Base-by-base conservation (phyloP, 2,329 filamentous ascomycete species). In the Xylaria sp. region DNA sequence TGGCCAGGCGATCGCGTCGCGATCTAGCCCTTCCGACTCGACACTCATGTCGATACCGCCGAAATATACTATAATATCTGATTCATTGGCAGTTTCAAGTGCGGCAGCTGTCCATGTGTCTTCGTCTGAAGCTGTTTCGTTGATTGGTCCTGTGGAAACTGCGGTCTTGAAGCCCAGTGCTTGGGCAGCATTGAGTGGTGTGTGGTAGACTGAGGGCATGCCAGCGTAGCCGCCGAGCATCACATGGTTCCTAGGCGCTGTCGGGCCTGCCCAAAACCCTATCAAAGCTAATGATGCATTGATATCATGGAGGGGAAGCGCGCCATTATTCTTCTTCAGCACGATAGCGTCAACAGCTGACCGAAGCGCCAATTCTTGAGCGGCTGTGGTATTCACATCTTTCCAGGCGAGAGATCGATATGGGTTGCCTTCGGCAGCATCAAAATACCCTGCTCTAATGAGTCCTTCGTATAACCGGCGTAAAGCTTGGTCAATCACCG, bases 31-130 rank as follows among this genome's bases (percentile, higher is more conserved):
- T 69, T 89, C 86, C 3, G 77, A 73, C 66, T 86, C 86, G 15
- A 84, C 75, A 2, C 74, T 75, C 54, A 78, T 80, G 66, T 88
- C 84, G 33, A 86, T 82, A 3, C 86, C 86, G 21, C 83, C 84
- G 19, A 83, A 77, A 68, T 81, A 88, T 37, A 88, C 72, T 62
- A 88, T 79, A 6, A 82, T 72, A 66, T 87, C 84, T 2, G 83
- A 77, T 1, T 78, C 72, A 15, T 76, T 69, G 5, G 82, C 83
- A 50, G 69, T 75, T 9, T 73, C 74, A 11, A 80, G 55, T 4
- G 79, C 78, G 1, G 70, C 65, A 1, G 67, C 68, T 1, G 75
- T 78, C 69, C 77, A 78, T 2, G 68, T 74, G 54, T 79, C 74
- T 2, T 68, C 66, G 23, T 72, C 71, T 0, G 67, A 68, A 19